Evolutionary conservation across 2,329 filamentous ascomycete species (phyloP), one percentile per base, ranked within the genome.

Genomic region (Fusarium pilosicola): DNA sequence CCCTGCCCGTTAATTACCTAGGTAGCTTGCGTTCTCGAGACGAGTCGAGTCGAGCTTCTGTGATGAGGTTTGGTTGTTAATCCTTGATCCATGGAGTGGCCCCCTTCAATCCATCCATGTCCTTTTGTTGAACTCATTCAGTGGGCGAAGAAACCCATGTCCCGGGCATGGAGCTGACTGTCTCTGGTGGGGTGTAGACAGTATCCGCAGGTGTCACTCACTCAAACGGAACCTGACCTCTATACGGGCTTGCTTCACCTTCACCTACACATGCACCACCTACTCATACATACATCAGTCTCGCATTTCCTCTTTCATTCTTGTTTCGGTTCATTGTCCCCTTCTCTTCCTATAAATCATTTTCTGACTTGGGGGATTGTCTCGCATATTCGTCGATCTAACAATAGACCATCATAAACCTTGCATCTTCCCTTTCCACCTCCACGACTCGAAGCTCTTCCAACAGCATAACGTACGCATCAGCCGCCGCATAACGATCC

Each of bases 31-130:
- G 34, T 36, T 41, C 34, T 55, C 18, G 24, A 55, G 51, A 55
- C 51, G 51, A 55, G 52, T 36, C 54, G 51, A 36, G 51, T 46
- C 45, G 45, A 63, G 59, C 69, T 67, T 67, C 70, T 68, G n/a
- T 62, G 49, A 69, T 69, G 58, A 69, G 62, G 67, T 61, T 65
- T 65, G 36, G 51, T 41, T 24, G 36, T 48, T 64, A 42, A 76
- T 63, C 74, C 72, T 74, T 59, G 73, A 56, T 61, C 57, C 71
- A 51, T 71, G 48, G 44, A 32, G 42, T 66, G 72, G 70, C 34
- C 30, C 36, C 36, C 57, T 63, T 48, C 45, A 28, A 52, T 26
- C 18, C 30, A 52, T 24, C 18, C 30, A 48, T 46, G 41, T 18
- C 18, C 26, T 41, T 38, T 41, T 24, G 44, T 63, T 58, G 36